Conservation (phyloP, 768 basidiomycete species). For the Nidula microcarpa region DNA sequence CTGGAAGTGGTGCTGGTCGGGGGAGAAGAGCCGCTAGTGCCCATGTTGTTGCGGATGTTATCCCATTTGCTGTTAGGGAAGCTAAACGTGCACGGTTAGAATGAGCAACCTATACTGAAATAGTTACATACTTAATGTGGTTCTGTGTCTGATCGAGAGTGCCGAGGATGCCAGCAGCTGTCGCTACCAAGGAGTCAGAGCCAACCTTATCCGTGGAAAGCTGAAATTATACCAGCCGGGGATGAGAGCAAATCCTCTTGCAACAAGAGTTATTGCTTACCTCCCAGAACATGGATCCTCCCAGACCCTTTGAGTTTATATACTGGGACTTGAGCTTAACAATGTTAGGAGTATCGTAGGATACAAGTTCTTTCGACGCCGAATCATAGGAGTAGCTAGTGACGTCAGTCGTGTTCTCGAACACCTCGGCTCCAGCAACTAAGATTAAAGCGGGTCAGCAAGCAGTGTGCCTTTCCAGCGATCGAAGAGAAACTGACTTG, state of each 20-base stretch:
- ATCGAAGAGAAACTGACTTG: slow-evolving; percentile 33
- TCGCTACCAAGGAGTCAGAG: slow-evolving; percentile 53
- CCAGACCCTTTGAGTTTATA: slow-evolving; percentile 55
- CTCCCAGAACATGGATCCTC: slow-evolving; percentile 76
- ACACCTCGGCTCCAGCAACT: slow-evolving; percentile 55
- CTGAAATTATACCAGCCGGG: slow-evolving; percentile 17
- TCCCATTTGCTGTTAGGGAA: slow-evolving; percentile 70
- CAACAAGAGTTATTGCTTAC: slow-evolving; percentile 18
- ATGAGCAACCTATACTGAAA: not conserved
- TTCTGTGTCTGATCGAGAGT: slow-evolving; percentile 60
- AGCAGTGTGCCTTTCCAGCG: not conserved
- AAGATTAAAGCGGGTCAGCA: not conserved
- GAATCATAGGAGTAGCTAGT: slow-evolving; percentile 77
- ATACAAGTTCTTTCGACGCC: slow-evolving; percentile 62
- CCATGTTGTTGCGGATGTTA: slow-evolving; percentile 67
- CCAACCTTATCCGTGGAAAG: slow-evolving; percentile 62
- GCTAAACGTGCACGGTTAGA: slow-evolving; percentile 20
- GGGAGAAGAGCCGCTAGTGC: slow-evolving; percentile 13
- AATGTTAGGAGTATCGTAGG: slow-evolving; percentile 74
- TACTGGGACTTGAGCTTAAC: slow-evolving; percentile 67
- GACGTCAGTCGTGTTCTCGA: slow-evolving; percentile 67
- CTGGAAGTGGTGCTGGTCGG: slow-evolving; percentile 15
- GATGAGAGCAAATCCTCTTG: not conserved
- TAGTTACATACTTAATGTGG: slow-evolving; percentile 46
- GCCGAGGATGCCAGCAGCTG: slow-evolving; percentile 43